Conservation (phyloP, 2,329 filamentous ascomycete species). For the Talaromyces sp. region DNA sequence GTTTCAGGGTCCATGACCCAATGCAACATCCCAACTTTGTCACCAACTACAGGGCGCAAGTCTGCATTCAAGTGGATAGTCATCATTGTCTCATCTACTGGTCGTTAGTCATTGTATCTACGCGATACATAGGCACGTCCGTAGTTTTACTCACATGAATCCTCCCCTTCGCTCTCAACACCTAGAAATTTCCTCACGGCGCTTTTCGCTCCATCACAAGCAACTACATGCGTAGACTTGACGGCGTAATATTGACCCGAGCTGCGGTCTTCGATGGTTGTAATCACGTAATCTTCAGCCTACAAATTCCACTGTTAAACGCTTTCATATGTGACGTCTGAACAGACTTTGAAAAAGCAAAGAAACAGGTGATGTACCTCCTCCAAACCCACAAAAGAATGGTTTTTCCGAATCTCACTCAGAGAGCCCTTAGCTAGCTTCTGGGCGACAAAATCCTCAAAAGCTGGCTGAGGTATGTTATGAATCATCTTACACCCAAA, state of each 20-base stretch:
- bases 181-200: constrained; percentile 25
- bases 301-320: constrained; percentile 5
- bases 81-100: constrained; percentile 42
- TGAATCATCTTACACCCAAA: constrained; percentile 30
- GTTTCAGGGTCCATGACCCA: constrained; percentile 41
- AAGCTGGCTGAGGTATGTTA: constrained; percentile 38
- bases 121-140: background rate
- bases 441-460: constrained; percentile 31
- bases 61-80: constrained; percentile 43
- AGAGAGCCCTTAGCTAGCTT: constrained; percentile 11
- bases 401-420: background rate
- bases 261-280: constrained; percentile 24
- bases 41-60: constrained; percentile 31
- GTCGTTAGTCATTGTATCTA: constrained; percentile 2
- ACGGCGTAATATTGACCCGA: constrained; percentile 20
- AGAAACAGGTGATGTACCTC: constrained; percentile 9
- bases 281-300: constrained; percentile 19
- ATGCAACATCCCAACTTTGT: constrained; percentile 40
- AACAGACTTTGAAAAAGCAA: too few relatives aligned
- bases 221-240: constrained; percentile 28
- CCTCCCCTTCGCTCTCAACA: constrained; percentile 38
- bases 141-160: constrained; percentile 14
- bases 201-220: constrained; percentile 32
- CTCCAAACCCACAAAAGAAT: background rate
- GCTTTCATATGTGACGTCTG: too few relatives aligned